Conservation (phyloP, 805 yeast genomes). For the Phaffomyces antillensis region DNA sequence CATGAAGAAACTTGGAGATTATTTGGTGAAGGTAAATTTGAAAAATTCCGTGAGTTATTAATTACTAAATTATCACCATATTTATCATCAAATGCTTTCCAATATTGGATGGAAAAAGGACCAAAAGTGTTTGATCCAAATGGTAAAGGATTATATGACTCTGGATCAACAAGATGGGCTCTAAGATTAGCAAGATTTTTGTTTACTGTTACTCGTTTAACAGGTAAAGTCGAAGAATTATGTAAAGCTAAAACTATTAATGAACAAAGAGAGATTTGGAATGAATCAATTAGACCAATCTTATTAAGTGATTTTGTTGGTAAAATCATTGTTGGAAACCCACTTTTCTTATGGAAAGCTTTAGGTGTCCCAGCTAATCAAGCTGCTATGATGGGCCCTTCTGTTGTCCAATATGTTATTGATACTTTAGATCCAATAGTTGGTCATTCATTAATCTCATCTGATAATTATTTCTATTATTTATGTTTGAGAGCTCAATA, state of each 20-base stretch:
- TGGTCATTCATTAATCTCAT: conserved; percentile 52
- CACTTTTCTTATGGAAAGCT: conserved; percentile 82
- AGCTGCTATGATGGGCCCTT: conserved; percentile 70
- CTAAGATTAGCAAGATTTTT: conserved; percentile 57
- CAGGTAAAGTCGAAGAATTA: conserved; percentile 43
- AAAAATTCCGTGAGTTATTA: conserved; percentile 44
- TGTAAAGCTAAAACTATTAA: conserved; percentile 50
- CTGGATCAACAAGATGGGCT: conserved; percentile 87
- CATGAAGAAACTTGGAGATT: conserved; percentile 63
- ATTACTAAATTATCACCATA: conserved; percentile 55
- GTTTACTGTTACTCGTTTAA: conserved; percentile 49
- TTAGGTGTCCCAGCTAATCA: conserved; percentile 86
- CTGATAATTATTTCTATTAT: conserved; percentile 75
- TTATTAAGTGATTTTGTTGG: conserved; percentile 66
- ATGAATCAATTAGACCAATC: conserved; percentile 54
- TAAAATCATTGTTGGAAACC: conserved; percentile 66
- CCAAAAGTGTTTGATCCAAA: conserved; percentile 44
- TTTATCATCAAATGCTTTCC: conserved; percentile 73
- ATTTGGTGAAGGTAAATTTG: conserved; percentile 69
- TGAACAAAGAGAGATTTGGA: conserved; percentile 64
- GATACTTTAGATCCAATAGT: conserved; percentile 77
- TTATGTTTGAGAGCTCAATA: conserved; percentile 59
- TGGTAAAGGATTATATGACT: conserved; percentile 65
- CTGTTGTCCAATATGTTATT: conserved; percentile 61
- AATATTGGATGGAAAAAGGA: conserved; percentile 70